Base-by-base conservation (phyloP, 306 rosid genomes). In the Astragalus membranaceus region DNA sequence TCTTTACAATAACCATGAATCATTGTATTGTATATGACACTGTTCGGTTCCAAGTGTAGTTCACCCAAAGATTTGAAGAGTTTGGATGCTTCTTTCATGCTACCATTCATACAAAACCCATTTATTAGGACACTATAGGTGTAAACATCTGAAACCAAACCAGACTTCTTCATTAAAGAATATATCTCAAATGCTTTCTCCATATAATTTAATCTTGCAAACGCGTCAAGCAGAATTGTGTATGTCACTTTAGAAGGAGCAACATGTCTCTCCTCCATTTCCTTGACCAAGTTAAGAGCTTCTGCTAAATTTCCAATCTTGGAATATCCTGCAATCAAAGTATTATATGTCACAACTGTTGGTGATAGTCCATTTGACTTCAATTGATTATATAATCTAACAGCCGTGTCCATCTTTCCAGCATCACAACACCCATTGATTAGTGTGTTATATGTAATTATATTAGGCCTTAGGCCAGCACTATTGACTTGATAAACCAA, bases 1-100 rank as follows among this genome's bases (percentile, higher is more conserved):
- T 89, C 92, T 64, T 74, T 88, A 79, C 95, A 92, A 78, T 85
- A 92, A 39, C 96, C 96, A 77, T 78, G 83, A 60, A 92, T 79
- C 82, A 89, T 30, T 0, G 80, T 92, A 70, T 92, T 70, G 60
- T 80, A 89, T 81, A 89, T 82, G 50, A 88, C 89, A 77, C 79
- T 83, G 16, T 77, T 89, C 11, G 92, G 88, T 76, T 89, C 79
- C 48, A 89, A 7, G 33, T 73, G 64, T 77, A 26, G 53, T 75
- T 81, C 89, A 9, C 65, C 66, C 87, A 89, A 80, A 23, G 85
- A 78, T 55, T 82, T 83, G 44, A 83, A 80, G 56, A 86, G 60
- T 72, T 77, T 86, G 30, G 80, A 83, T 6, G 91, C 96, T 81
- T 88, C 91, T 37, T 80, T 83, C 98, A 89, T 88, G 48, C 70